Evolutionary conservation across 2,329 filamentous ascomycete species (phyloP).

Genomic region (Cyphellophora europaea): DNA sequence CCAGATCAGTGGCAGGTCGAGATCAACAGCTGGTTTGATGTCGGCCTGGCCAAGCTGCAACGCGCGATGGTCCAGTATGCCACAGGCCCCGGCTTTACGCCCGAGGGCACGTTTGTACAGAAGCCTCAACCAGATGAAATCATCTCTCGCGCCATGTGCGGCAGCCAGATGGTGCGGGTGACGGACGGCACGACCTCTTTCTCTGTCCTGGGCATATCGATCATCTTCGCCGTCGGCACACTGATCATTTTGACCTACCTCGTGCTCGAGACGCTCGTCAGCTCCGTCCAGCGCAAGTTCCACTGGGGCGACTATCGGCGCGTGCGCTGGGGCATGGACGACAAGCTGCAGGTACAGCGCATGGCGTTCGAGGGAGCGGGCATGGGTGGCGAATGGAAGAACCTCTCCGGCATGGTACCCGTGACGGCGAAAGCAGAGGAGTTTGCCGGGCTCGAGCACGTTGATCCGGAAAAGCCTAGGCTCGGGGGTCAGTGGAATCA

Average conservation of each 20-base stretch:
- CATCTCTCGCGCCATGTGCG: constrained; percentile 10
- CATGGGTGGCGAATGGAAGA: constrained; percentile 8
- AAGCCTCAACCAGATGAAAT: background rate
- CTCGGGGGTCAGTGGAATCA: too few species aligned
- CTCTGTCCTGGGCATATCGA: constrained; percentile 15
- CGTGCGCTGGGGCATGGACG: constrained; percentile 15
- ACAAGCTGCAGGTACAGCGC: constrained; percentile 19
- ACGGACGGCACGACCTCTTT: constrained; percentile 13
- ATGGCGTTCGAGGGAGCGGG: constrained; percentile 17
- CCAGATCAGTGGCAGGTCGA: constrained; percentile 28
- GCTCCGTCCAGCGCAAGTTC: constrained; percentile 6
- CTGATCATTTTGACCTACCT: constrained; percentile 12
- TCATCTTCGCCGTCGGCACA: constrained; percentile 17
- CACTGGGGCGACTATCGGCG: constrained; percentile 8
- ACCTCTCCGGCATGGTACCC: constrained; percentile 1
- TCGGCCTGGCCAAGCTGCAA: constrained; percentile 23
- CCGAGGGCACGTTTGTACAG: constrained; percentile 4
- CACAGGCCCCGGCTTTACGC: constrained; percentile 5
- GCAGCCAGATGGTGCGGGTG: constrained; percentile 13
- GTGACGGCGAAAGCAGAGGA: constrained; percentile 1
- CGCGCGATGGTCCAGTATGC: constrained; percentile 17
- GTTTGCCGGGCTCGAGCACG: background rate
- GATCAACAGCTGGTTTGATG: constrained; percentile 22
- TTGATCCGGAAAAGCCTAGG: background rate
- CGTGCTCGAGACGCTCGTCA: constrained; percentile 11